Percentiles rank a stretch among this genome's conserved stretches.
Evolutionary conservation across 139 green algal genomes (phyloP).

Genomic region (Chlorella sorokiniana): DNA sequence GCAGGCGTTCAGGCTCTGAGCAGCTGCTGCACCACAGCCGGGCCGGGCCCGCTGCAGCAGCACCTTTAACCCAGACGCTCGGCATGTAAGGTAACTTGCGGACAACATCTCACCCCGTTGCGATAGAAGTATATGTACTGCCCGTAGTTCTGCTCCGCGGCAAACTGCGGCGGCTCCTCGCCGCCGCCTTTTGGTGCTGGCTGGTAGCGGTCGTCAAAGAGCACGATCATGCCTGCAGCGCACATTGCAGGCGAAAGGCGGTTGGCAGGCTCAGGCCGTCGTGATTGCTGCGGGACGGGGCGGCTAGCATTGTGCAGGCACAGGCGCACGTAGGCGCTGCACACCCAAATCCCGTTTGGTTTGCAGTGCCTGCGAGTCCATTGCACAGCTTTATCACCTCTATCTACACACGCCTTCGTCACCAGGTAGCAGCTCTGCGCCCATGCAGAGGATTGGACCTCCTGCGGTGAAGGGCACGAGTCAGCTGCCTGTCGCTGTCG

Average conservation of each 20-base stretch:
- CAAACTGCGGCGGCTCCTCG: slow-evolving; percentile 7
- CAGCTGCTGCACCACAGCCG: background rate
- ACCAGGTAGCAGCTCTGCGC: slow-evolving; percentile 10
- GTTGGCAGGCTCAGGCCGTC: no score
- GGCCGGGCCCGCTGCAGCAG: background rate
- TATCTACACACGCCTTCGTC: slow-evolving; percentile 14
- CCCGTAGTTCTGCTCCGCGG: background rate
- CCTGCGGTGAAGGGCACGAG: background rate
- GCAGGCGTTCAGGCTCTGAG: no score
- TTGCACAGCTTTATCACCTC: background rate
- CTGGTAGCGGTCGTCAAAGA: slow-evolving; percentile 22
- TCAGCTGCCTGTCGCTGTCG: background rate
- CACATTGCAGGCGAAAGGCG: background rate
- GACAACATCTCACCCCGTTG: background rate
- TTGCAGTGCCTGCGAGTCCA: no score
- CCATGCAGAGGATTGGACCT: background rate
- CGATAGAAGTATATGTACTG: slow-evolving; percentile 19
- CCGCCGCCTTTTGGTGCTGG: slow-evolving; percentile 3
- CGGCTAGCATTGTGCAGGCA: no score
- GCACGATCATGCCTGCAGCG: background rate
- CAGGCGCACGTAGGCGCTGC: no score
- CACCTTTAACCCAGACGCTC: no score
- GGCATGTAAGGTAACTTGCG: background rate
- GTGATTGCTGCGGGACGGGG: background rate
- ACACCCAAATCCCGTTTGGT: no score